phyloP scores from a whole-genome alignment of 139 green algal species.

The Micromonas pusilla region DNA sequence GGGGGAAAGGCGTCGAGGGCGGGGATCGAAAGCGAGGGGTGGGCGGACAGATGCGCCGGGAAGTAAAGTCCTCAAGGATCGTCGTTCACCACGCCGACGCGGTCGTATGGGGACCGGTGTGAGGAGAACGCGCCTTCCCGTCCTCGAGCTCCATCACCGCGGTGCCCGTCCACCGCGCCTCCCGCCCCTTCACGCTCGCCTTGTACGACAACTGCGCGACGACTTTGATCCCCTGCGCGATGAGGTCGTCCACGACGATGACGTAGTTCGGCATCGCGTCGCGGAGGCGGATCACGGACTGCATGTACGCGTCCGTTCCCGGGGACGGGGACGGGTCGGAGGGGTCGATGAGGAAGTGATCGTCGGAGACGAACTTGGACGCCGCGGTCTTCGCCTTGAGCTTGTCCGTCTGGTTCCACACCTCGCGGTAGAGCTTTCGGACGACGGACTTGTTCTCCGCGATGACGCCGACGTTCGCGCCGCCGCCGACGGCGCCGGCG shows the following conservation, averaged over 20 bases:
- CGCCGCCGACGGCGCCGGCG: too few species aligned
- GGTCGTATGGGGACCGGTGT: too few species aligned
- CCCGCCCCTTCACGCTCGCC: constrained; percentile 2
- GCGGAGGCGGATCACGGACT: background rate
- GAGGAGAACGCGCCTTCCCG: too few species aligned
- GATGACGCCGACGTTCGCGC: too few species aligned
- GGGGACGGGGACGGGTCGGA: background rate
- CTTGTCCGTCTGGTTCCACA: background rate
- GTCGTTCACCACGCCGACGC: too few species aligned
- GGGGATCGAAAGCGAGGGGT: too few species aligned
- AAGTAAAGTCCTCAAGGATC: too few species aligned
- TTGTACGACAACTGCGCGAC: constrained; percentile 11
- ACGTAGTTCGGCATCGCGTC: background rate
- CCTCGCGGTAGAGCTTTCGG: background rate
- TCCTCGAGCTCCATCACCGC: constrained; percentile 23
- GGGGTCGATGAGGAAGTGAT: constrained; percentile 14
- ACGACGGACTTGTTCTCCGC: background rate
- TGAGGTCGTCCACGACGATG: background rate
- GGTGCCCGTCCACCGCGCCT: constrained; percentile 21
- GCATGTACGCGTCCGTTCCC: background rate
- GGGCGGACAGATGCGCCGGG: too few species aligned
- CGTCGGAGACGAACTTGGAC: background rate
- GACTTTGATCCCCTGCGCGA: background rate
- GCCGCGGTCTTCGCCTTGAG: background rate
- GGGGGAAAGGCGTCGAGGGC: too few species aligned